Conservation (phyloP, 176 grass and related monocot genomes). For the Stipa capillata region DNA sequence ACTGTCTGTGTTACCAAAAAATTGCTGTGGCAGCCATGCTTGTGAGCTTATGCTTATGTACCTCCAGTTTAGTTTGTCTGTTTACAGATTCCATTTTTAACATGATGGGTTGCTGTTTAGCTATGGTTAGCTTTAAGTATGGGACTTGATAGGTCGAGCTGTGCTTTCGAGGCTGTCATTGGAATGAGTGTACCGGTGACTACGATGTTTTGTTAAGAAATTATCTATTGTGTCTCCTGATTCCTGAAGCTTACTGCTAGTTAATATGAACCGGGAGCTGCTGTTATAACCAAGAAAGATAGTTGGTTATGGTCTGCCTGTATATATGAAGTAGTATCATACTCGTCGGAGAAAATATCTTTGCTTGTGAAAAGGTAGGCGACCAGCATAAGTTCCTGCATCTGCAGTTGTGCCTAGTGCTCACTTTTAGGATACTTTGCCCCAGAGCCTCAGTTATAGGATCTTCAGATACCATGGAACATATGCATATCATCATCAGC, state of each 20-base stretch:
- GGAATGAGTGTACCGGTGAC: not conserved
- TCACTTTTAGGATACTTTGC: too few species aligned
- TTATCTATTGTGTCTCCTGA: not conserved
- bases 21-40: not conserved
- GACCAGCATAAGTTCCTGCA: too few species aligned
- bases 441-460: too few species aligned
- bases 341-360: too few species aligned
- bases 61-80: not conserved
- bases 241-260: not conserved
- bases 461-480: too few species aligned
- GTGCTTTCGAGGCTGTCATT: not conserved
- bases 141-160: not conserved
- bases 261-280: not conserved
- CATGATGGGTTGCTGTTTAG: not conserved
- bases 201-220: not conserved
- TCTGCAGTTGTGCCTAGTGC: not conserved
- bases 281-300: not conserved
- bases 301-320: not conserved
- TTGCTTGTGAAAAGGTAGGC: too few species aligned
- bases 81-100: not conserved
- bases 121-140: not conserved
- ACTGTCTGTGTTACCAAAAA: not conserved
- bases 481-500: too few species aligned
- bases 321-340: too few species aligned
- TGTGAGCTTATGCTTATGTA: constrained; percentile 17